Evolutionary conservation across 371 early-diverging fungal species (phyloP).

Genomic region (Rhizopus stolonifer): DNA sequence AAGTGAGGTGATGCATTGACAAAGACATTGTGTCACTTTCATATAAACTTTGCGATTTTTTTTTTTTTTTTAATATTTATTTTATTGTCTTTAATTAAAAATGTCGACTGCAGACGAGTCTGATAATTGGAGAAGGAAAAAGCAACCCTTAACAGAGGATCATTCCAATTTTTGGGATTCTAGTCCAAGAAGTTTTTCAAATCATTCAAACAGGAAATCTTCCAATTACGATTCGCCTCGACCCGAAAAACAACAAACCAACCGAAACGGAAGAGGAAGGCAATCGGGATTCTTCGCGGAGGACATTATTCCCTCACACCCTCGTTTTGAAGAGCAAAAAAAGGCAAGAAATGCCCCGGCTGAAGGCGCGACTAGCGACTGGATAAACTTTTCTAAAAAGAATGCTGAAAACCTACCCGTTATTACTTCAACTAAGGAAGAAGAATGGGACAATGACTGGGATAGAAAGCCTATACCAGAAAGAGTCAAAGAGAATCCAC

Average conservation of each 20-base stretch:
- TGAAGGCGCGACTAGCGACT: neutral
- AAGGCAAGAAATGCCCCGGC: neutral
- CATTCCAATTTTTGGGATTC: neutral
- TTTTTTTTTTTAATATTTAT: neutral
- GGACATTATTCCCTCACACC: too few species aligned
- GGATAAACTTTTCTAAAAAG: neutral
- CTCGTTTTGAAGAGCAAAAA: neutral
- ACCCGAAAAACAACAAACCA: too few species aligned
- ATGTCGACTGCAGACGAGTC: neutral
- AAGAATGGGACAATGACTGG: neutral
- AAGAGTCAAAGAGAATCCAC: neutral
- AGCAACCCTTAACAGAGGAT: neutral
- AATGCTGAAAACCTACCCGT: neutral
- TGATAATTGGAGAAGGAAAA: neutral
- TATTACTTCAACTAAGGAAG: neutral
- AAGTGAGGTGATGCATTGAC: too few species aligned
- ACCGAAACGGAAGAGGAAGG: too few species aligned
- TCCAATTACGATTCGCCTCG: too few species aligned
- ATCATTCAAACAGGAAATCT: too few species aligned
- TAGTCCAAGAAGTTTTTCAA: neutral
- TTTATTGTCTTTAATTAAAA: neutral
- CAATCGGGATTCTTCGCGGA: too few species aligned
- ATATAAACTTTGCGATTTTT: neutral
- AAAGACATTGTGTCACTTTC: neutral
- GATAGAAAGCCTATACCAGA: neutral